Evolutionary conservation across 2,329 filamentous ascomycete genomes (phyloP), one percentile per base, ranked within the genome.

Genomic region (Neoascochyta sp.): DNA sequence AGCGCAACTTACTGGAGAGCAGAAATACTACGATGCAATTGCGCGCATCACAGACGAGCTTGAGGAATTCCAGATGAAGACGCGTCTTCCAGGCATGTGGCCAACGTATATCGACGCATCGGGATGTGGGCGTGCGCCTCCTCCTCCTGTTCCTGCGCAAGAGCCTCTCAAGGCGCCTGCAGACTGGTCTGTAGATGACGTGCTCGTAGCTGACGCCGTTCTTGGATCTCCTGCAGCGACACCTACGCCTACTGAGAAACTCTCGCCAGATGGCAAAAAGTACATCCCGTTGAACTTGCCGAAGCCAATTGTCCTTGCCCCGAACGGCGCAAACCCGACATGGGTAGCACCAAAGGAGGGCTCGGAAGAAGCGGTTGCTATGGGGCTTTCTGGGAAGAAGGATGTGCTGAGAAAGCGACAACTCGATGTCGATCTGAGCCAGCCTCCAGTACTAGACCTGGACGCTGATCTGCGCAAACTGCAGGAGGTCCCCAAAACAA

Each of bases 81-180:
- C 68, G 0, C 53, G 60, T 21, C 53, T 71, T 1, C 65, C 67
- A 2, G 69, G 69, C 11, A 69, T 72, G 66, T 72, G 68, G 65
- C 69, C 69, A 1, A 63, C 67, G 9, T 54, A 61, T 9, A 47
- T 71, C 20, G 64, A 70, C 35, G 67, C 65, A 3, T 62, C 59
- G 11, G 62, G 62, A 4, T 65, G 62, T 32, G 56, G 57, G 20
- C 48, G 34, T n/a, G n/a, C n/a, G n/a, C n/a, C n/a, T n/a, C n/a
- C n/a, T n/a, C n/a, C n/a, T n/a, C n/a, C 47, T 16, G 22, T 45
- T n/a, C 35, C 49, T 23, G 28, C 32, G 4, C 52, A 54, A 25
- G 43, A 42, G 10, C 56, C 54, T 5, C 26, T 57, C 4, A 42
- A 24, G 21, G 34, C 42, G 13, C 38, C 41, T 14, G 32, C 27